These are phyloP conservation scores for Zymoseptoria passerinii DNA, from an alignment of 2,329 filamentous ascomycete genomes.

Conservation along the genomic window DNA sequence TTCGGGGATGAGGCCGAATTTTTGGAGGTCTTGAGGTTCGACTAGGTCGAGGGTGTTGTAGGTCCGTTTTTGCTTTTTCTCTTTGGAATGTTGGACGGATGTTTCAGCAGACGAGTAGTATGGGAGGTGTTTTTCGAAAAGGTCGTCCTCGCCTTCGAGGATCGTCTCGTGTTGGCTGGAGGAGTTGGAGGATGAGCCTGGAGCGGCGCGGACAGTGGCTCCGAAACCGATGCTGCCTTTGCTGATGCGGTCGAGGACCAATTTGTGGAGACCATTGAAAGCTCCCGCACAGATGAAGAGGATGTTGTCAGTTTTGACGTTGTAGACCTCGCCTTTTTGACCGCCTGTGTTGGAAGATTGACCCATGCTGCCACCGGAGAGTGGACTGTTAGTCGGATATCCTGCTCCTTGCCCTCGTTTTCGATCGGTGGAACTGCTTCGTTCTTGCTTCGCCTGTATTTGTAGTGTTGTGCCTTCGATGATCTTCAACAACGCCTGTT, in stretches of 20 bases:
- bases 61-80: slow-evolving; percentile 43
- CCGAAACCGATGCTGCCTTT: slow-evolving; percentile 87
- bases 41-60: slow-evolving; percentile 61
- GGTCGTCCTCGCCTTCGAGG: slow-evolving; percentile 49
- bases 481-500: slow-evolving; percentile 90
- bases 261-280: slow-evolving; percentile 85
- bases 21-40: slow-evolving; percentile 69
- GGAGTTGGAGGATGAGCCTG: slow-evolving; percentile 11
- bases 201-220: slow-evolving; percentile 58
- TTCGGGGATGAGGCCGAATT: slow-evolving; percentile 74
- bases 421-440: slow-evolving; percentile 32
- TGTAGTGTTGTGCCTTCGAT: slow-evolving; percentile 93
- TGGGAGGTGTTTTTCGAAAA: slow-evolving; percentile 37
- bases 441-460: slow-evolving; percentile 75
- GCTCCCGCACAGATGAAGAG: slow-evolving; percentile 95
- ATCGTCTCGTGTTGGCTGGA: slow-evolving; percentile 52
- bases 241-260: slow-evolving; percentile 76
- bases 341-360: slow-evolving; percentile 18
- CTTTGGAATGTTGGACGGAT: slow-evolving; percentile 29
- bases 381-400: slow-evolving; percentile 30
- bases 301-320: slow-evolving; percentile 90
- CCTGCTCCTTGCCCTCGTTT: slow-evolving; percentile 15
- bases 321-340: slow-evolving; percentile 52
- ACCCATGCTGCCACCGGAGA: slow-evolving; percentile 28
- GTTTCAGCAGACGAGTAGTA: slow-evolving; percentile 38